Percentiles rank a stretch among this genome's conserved stretches.
These are phyloP conservation scores for Botrytis cinerea DNA, from an alignment of 2,329 filamentous ascomycete species.

Conservation along the genomic window DNA sequence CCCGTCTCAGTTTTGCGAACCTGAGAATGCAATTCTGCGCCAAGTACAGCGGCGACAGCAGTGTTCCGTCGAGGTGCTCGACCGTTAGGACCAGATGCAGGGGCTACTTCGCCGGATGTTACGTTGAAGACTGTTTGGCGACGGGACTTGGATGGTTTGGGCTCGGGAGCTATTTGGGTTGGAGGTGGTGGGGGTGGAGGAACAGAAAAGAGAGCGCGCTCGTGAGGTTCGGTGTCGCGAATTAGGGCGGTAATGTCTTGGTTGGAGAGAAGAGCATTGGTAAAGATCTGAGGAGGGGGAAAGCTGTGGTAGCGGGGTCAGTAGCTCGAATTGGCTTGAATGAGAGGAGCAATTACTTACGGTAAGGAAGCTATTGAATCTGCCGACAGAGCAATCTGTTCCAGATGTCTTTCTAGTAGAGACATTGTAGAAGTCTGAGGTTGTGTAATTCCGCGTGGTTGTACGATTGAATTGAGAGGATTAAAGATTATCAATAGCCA, in stretches of 20 bases:
- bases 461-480: background rate
- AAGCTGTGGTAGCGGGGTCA: slow-evolving; percentile 59
- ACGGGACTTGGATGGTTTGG: slow-evolving; percentile 43
- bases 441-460: background rate
- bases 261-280: slow-evolving; percentile 83
- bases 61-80: slow-evolving; percentile 68
- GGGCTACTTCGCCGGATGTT: slow-evolving; percentile 59
- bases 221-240: slow-evolving; percentile 91
- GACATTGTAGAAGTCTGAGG: slow-evolving; percentile 54
- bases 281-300: slow-evolving; percentile 89
- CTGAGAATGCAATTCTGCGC: slow-evolving; percentile 80
- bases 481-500: background rate
- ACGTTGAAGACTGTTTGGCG: slow-evolving; percentile 69
- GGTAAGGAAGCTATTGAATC: slow-evolving; percentile 73
- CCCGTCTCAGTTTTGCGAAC: slow-evolving; percentile 58
- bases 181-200: slow-evolving; percentile 57
- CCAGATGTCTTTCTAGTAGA: slow-evolving; percentile 68
- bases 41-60: slow-evolving; percentile 86
- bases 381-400: slow-evolving; percentile 76
- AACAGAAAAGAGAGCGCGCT: slow-evolving; percentile 91
- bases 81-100: slow-evolving; percentile 50
- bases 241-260: slow-evolving; percentile 94
- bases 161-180: slow-evolving; percentile 50
- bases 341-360: slow-evolving; percentile 49
- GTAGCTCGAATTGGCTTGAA: background rate